Conservation (phyloP, 192 early-diverging fungal genomes). For the Coemansia sp. region DNA sequence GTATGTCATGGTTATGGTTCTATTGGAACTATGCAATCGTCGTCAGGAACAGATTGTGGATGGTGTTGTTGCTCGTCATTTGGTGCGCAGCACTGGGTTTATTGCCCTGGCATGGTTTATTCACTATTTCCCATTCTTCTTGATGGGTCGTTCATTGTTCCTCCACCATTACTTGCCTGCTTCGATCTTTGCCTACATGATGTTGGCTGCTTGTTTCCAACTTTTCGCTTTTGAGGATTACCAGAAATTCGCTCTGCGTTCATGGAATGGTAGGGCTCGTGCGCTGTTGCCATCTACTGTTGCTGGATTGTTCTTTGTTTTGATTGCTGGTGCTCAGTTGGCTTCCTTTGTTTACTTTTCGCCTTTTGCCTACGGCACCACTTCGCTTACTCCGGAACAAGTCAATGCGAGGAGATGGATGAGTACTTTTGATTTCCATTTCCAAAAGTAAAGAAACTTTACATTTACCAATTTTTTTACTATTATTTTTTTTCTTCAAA, state of each 20-base stretch:
- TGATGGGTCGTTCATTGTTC: conserved; percentile 69
- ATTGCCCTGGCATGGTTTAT: conserved; percentile 61
- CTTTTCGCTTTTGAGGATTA: conserved; percentile 51
- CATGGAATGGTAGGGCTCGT: conserved; percentile 32
- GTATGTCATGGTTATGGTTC: conserved; percentile 60
- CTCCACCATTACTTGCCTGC: conserved; percentile 81
- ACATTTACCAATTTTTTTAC: not conserved
- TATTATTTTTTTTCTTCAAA: not conserved
- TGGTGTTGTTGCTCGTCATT: conserved; percentile 26
- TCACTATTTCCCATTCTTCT: conserved; percentile 77
- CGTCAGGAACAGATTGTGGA: conserved; percentile 66
- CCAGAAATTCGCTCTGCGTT: conserved; percentile 34
- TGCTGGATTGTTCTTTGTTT: conserved; percentile 45
- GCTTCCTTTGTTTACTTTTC: conserved; percentile 74
- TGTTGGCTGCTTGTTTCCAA: conserved; percentile 57
- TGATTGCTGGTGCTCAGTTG: conserved; percentile 47
- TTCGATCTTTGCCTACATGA: conserved; percentile 70
- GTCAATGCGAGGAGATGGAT: conserved; percentile 68
- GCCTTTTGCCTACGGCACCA: conserved; percentile 83
- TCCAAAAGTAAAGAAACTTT: conserved; percentile 28
- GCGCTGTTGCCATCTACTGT: conserved; percentile 29
- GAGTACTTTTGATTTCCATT: conserved; percentile 83
- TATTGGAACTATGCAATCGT: conserved; percentile 66
- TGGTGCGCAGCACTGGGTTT: conserved; percentile 55
- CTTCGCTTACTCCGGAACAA: conserved; percentile 55